Evolutionary conservation across 106 monocot species (phyloP), one percentile per base, ranked within the genome.

Genomic region (Dendrobium chrysotoxum): DNA sequence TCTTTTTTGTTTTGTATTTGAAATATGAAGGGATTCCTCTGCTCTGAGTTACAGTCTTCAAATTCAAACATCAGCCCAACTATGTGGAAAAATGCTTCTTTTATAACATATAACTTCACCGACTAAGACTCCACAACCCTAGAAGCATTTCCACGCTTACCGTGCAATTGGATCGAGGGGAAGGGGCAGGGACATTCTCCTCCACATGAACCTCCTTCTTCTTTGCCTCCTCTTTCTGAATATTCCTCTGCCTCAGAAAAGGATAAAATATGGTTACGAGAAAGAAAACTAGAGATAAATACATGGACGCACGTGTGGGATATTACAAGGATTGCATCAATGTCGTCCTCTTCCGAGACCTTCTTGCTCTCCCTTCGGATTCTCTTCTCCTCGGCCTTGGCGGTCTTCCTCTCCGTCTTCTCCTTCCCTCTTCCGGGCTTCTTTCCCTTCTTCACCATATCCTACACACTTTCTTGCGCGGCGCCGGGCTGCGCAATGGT

Each of bases 201-300:
- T 99, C 93, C 7, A 95, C 82, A 65, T 91, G 98, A 61, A 99
- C 89, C 76, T 99, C 98, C 89, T 88, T 99, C 88, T 99, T 99
- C 89, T 99, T 95, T 0, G 98, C 98, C 81, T 99, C 98, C 77
- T 99, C 98, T 85, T 93, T 95, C 85, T 95, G 98, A 81, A 99
- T 99, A 61, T 64, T 90, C 82, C 75, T 91, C 98, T 99, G 84
- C 70, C 80, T 9, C 18, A 75, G n/a, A 76, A 1, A 70, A 75
- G 77, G 57, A 30, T 3, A 1, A 54, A 61, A 8, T 55, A 2
- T 40, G 16, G n/a, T 40, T 74, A 41, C 18, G 21, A 21, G 42
- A 41, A 42, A 21, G 7, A 42, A 71, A 40, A 7, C 74, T 20
- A 31, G 53, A 5, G 3, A 76, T 26, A 9, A 25, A 77, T 9